These are phyloP conservation scores for Scenedesmus sp. DNA, from an alignment of 163 green algal genomes.

Conservation along the genomic window DNA sequence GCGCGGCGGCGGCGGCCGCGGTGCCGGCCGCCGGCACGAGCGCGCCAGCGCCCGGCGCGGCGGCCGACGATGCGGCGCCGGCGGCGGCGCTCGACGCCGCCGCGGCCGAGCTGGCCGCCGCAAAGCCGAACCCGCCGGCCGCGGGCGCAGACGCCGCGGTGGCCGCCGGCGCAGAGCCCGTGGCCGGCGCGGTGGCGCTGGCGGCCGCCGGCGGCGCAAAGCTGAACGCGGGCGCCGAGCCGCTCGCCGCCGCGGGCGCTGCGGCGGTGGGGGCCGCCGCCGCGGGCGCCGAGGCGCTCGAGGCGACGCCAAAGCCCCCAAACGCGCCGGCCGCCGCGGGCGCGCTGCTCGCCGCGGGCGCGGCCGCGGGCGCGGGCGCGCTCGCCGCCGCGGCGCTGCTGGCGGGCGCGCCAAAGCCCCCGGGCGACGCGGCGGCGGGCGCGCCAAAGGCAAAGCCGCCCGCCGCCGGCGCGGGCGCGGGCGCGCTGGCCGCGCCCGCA, in stretches of 20 bases:
- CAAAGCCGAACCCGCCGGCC: slow-evolving; percentile 42
- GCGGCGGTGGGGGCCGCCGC: background rate
- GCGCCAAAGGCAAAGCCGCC: slow-evolving; percentile 27
- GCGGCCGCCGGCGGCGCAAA: slow-evolving; percentile 29
- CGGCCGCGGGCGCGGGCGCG: slow-evolving; percentile 7
- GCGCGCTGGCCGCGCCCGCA: slow-evolving; percentile 27
- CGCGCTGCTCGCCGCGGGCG: background rate
- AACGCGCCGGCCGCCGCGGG: background rate
- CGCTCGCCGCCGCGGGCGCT: slow-evolving; percentile 10
- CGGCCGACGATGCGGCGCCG: slow-evolving; percentile 4
- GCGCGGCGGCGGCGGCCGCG: slow-evolving; percentile 6
- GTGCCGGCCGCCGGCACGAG: slow-evolving; percentile 8
- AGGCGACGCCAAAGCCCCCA: slow-evolving; percentile 18
- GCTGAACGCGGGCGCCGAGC: slow-evolving; percentile 12
- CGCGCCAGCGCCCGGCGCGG: background rate
- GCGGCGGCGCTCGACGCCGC: background rate
- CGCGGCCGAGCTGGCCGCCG: slow-evolving; percentile 3
- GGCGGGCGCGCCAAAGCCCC: slow-evolving; percentile 33
- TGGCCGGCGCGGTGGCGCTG: slow-evolving; percentile 2
- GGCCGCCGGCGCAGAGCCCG: slow-evolving; percentile 5
- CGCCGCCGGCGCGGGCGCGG: slow-evolving; percentile 15
- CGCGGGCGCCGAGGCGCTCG: background rate
- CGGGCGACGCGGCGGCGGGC: slow-evolving; percentile 2
- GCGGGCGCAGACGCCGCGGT: slow-evolving; percentile 23
- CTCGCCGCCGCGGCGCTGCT: background rate